These are phyloP conservation scores for Fusarium xyrophilum DNA, from an alignment of 2,329 filamentous ascomycete species.

Conservation along the genomic window DNA sequence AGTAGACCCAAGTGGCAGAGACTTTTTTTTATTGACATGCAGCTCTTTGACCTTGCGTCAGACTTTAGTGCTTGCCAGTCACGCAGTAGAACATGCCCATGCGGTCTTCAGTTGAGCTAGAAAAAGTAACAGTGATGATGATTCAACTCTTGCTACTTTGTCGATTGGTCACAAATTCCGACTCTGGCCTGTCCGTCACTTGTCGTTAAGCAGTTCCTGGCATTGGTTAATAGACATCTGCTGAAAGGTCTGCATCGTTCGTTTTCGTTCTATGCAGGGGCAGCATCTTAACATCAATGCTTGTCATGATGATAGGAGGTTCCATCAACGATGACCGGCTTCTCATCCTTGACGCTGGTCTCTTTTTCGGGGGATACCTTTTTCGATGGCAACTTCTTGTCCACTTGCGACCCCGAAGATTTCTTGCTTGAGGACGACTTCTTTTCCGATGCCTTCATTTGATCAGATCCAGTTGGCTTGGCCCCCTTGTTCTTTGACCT, in stretches of 20 bases:
- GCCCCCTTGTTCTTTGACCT: constrained; percentile 25
- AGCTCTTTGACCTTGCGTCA: not conserved
- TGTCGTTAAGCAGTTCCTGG: not conserved
- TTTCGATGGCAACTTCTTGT: constrained; percentile 23
- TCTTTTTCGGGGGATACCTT: constrained; percentile 10
- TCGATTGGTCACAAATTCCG: not conserved
- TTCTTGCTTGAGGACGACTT: constrained; percentile 20
- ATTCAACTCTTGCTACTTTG: not conserved
- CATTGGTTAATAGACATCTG: not conserved
- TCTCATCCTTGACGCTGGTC: constrained; percentile 8
- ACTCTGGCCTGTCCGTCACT: not conserved
- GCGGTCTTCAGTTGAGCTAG: not conserved
- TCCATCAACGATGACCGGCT: constrained; percentile 33
- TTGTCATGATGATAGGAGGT: constrained; percentile 20
- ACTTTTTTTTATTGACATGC: not conserved
- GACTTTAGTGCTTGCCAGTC: not conserved
- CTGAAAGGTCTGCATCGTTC: not conserved
- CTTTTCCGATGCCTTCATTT: constrained; percentile 16
- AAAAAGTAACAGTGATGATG: not conserved
- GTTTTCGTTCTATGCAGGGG: not conserved
- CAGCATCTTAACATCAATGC: not conserved
- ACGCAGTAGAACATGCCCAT: not conserved
- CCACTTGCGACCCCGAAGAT: constrained; percentile 1
- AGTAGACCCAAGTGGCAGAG: not conserved
- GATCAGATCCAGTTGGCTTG: constrained; percentile 13